These are phyloP conservation scores for Plantago major DNA, from an alignment of 257 asterid species.

Conservation along the genomic window DNA sequence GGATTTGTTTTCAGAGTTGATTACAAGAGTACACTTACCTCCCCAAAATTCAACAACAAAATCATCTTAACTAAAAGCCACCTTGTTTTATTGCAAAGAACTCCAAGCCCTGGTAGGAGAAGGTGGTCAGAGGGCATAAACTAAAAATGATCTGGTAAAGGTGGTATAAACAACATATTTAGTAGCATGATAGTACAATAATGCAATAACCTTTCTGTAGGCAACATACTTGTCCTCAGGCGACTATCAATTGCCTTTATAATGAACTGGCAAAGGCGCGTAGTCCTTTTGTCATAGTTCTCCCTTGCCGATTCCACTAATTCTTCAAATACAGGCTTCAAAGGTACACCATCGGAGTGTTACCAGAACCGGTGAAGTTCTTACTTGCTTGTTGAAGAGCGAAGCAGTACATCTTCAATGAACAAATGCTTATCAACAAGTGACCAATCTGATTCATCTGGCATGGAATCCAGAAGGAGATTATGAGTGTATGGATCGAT, in stretches of 20 bases:
- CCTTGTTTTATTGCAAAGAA: slow-evolving; percentile 94
- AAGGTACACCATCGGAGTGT: slow-evolving; percentile 83
- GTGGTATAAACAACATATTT: neutral
- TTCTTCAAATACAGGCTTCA: slow-evolving; percentile 82
- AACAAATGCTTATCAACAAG: slow-evolving; percentile 74
- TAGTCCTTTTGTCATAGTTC: slow-evolving; percentile 55
- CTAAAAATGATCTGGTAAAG: neutral
- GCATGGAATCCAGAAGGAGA: slow-evolving; percentile 99
- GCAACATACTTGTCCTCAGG: slow-evolving; percentile 87
- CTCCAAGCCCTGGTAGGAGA: slow-evolving; percentile 82
- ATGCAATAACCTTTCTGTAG: slow-evolving; percentile 75
- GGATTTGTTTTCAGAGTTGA: neutral
- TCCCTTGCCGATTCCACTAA: slow-evolving; percentile 56
- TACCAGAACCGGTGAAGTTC: slow-evolving; percentile 78
- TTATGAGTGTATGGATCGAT: slow-evolving; percentile 96
- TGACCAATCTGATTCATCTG: slow-evolving; percentile 87
- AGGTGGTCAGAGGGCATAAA: slow-evolving; percentile 19
- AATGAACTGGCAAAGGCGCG: slow-evolving; percentile 63
- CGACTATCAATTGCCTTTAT: slow-evolving; percentile 82
- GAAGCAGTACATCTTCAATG: slow-evolving; percentile 88
- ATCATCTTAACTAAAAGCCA: slow-evolving; percentile 87
- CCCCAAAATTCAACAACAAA: slow-evolving; percentile 98
- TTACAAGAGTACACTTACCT: slow-evolving; percentile 54
- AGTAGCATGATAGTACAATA: neutral
- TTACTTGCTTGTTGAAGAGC: slow-evolving; percentile 77